Conservation (phyloP, 345 rosid genomes). For the Trapa bicornis region DNA sequence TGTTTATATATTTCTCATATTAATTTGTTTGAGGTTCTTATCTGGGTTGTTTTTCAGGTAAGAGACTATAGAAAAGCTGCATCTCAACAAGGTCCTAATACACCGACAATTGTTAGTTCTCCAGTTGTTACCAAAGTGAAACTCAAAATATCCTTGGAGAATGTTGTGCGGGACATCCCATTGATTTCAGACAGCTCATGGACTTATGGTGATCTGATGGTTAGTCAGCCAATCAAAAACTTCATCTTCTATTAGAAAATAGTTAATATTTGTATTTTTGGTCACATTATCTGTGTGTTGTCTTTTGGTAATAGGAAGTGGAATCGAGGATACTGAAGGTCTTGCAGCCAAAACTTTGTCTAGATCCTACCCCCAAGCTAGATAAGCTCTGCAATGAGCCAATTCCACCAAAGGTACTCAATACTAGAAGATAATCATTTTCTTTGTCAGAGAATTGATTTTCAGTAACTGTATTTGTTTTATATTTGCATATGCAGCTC, state of each 20-base stretch:
- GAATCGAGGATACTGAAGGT: slow-evolving; percentile 90
- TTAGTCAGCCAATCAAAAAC: slow-evolving; percentile 14
- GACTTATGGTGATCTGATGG: slow-evolving; percentile 98
- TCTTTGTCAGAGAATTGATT: background rate
- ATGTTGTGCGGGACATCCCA: slow-evolving; percentile 87
- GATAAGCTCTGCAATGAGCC: slow-evolving; percentile 56
- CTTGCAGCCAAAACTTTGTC: slow-evolving; percentile 77
- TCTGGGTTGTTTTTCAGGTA: slow-evolving; percentile 40
- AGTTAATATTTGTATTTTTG: background rate
- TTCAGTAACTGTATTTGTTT: background rate
- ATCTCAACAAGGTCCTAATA: slow-evolving; percentile 37
- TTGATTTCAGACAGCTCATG: slow-evolving; percentile 66
- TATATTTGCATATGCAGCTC: slow-evolving; percentile 39
- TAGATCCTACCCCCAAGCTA: slow-evolving; percentile 84
- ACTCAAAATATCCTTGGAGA: slow-evolving; percentile 81
- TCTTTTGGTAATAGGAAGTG: slow-evolving; percentile 50
- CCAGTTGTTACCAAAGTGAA: slow-evolving; percentile 50
- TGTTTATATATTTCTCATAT: background rate
- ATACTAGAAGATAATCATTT: background rate
- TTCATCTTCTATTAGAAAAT: slow-evolving; percentile 5
- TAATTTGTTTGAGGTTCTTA: background rate
- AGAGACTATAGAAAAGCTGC: slow-evolving; percentile 58
- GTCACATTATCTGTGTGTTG: background rate
- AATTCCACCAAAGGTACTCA: slow-evolving; percentile 45
- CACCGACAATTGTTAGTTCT: slow-evolving; percentile 17